Evolutionary conservation across 305 asterid genomes (phyloP).

Genomic region (Fraxinus paxiana): DNA sequence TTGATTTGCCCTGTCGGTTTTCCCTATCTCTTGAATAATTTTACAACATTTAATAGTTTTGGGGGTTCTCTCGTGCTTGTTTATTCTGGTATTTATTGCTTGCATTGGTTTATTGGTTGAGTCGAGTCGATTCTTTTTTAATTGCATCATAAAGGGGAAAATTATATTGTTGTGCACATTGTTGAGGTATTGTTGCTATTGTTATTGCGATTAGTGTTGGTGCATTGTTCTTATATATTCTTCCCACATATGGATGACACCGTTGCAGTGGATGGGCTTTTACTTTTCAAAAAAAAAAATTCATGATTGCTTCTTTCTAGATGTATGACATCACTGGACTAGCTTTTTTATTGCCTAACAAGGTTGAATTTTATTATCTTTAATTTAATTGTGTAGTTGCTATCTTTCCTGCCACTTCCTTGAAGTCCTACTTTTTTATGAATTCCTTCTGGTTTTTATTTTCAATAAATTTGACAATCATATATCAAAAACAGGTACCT

Average conservation of each 20-base stretch:
- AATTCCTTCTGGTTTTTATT: background rate
- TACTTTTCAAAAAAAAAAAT: background rate
- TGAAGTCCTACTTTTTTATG: background rate
- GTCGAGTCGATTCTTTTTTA: background rate
- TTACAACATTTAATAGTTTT: background rate
- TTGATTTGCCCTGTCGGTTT: background rate
- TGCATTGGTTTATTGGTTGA: background rate
- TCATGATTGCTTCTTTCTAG: background rate
- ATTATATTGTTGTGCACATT: background rate
- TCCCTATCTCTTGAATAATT: background rate
- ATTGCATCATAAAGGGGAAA: background rate
- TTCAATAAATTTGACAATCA: background rate
- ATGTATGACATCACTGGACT: background rate
- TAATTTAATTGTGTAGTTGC: background rate
- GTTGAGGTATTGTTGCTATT: background rate
- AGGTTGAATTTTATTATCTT: background rate
- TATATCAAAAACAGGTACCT: background rate
- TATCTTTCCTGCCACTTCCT: background rate
- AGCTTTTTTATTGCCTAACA: background rate
- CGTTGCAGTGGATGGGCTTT: background rate
- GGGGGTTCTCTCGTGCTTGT: background rate
- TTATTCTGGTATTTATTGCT: background rate
- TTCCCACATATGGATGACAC: background rate
- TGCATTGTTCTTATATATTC: background rate
- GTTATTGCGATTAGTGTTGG: background rate